These are phyloP conservation scores for Bacterosira constricta DNA, from an alignment of 108 stramenopile species.

Conservation along the genomic window DNA sequence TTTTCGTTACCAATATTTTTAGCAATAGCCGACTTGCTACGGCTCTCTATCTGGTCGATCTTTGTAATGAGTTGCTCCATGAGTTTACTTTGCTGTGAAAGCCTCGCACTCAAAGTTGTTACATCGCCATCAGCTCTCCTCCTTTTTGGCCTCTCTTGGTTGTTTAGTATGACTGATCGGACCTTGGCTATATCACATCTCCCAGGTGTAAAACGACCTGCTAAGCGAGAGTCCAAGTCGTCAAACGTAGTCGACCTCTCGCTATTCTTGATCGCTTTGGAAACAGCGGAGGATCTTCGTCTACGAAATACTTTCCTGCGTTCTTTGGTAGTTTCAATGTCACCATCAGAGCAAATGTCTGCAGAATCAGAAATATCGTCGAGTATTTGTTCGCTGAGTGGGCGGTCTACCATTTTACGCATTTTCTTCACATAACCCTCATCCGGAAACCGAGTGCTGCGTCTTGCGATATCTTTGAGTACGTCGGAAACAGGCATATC, in stretches of 20 bases:
- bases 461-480: slow-evolving; percentile 22
- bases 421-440: slow-evolving; percentile 9
- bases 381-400: background rate
- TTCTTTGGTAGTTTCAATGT: slow-evolving; percentile 2
- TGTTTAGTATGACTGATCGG: slow-evolving; percentile 15
- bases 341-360: slow-evolving; percentile 22
- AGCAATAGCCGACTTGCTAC: background rate
- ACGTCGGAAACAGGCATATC: slow-evolving; percentile 13
- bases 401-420: slow-evolving; percentile 5
- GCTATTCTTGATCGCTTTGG: background rate
- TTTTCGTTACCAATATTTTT: background rate
- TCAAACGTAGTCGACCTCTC: background rate
- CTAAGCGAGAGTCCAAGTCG: slow-evolving; percentile 1
- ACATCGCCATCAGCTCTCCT: background rate
- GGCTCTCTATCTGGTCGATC: slow-evolving; percentile 1
- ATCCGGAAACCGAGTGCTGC: slow-evolving; percentile 29
- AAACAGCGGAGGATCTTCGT: background rate
- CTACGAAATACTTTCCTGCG: background rate
- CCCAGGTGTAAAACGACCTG: slow-evolving; percentile 23
- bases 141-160: background rate
- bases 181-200: slow-evolving; percentile 13
- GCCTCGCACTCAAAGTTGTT: slow-evolving; percentile 8
- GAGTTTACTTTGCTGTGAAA: slow-evolving; percentile 17
- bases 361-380: background rate
- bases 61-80: slow-evolving; percentile 5